A percentile compares a stretch with the other conserved stretches of the same genome.
phyloP scores from a whole-genome alignment of 257 asterid genomes.

The Capsicum chinense region DNA sequence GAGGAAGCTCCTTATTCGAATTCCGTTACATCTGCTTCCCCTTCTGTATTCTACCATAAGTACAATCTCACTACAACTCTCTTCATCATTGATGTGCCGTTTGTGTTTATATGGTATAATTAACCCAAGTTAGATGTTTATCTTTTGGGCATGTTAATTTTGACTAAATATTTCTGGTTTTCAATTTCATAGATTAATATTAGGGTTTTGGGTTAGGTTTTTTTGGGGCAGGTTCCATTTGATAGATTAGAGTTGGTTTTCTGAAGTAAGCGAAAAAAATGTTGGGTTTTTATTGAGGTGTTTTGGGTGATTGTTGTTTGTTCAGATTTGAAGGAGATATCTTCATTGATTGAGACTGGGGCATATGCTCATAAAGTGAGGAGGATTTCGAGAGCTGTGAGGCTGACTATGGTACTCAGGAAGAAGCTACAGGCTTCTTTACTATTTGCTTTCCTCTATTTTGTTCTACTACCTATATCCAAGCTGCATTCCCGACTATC shows the following conservation, averaged over 20 bases:
- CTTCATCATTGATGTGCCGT: no score
- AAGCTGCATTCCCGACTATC: conserved; percentile 63
- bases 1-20: conserved; percentile 65
- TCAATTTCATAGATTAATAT: not conserved
- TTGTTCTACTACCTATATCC: conserved; percentile 71
- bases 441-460: conserved; percentile 61
- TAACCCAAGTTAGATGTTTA: not conserved
- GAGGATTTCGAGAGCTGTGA: conserved; percentile 70
- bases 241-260: conserved; percentile 9
- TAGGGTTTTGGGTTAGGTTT: not conserved
- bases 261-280: not conserved
- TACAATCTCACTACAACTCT: no score
- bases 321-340: conserved; percentile 77
- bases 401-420: conserved; percentile 72
- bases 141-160: not conserved
- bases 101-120: not conserved
- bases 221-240: not conserved
- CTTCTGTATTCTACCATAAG: conserved; percentile 58
- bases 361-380: conserved; percentile 78
- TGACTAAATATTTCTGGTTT: not conserved
- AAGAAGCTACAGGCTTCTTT: conserved; percentile 68
- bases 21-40: conserved; percentile 45
- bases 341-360: conserved; percentile 73
- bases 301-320: conserved; percentile 26
- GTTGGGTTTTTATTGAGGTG: not conserved